A percentile compares a stretch with the other conserved stretches of the same genome.
phyloP scores from a whole-genome alignment of 495 filamentous ascomycete species.

The Neurospora tetraspora region DNA sequence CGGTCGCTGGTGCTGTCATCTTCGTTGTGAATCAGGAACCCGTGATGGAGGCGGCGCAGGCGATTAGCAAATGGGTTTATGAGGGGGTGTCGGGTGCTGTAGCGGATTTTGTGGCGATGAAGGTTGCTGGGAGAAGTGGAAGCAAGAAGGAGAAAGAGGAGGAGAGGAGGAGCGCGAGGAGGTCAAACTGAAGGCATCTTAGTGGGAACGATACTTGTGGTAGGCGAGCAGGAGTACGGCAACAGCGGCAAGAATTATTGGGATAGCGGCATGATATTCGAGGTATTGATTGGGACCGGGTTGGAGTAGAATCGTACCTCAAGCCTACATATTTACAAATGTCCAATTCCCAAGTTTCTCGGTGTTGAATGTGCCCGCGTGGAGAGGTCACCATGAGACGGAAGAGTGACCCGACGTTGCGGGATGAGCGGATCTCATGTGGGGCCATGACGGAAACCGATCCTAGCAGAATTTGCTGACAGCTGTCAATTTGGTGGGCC shows the following conservation, averaged over 20 bases:
- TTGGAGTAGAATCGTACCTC: background rate
- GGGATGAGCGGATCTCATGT: background rate
- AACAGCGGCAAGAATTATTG: background rate
- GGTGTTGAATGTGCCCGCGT: background rate
- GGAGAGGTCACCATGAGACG: background rate
- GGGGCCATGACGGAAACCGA: background rate
- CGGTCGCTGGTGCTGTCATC: background rate
- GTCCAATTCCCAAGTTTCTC: background rate
- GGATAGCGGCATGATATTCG: background rate
- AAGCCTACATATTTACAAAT: background rate
- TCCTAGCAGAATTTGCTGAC: background rate
- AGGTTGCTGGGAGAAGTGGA: background rate
- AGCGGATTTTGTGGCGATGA: constrained; percentile 10
- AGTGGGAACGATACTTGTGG: background rate
- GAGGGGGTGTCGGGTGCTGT: constrained; percentile 12
- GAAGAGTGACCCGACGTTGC: no score
- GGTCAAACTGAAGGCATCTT: background rate
- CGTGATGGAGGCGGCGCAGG: background rate
- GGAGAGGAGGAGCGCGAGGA: background rate
- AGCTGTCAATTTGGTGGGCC: no score
- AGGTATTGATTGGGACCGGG: background rate
- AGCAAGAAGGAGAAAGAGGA: background rate
- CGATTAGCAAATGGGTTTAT: background rate
- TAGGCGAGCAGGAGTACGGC: background rate
- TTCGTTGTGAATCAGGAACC: background rate